A percentile compares a stretch with the other conserved stretches of the same genome.
These are phyloP conservation scores for Colletotrichum costaricense DNA, from an alignment of 2,329 filamentous ascomycete genomes.

Conservation along the genomic window DNA sequence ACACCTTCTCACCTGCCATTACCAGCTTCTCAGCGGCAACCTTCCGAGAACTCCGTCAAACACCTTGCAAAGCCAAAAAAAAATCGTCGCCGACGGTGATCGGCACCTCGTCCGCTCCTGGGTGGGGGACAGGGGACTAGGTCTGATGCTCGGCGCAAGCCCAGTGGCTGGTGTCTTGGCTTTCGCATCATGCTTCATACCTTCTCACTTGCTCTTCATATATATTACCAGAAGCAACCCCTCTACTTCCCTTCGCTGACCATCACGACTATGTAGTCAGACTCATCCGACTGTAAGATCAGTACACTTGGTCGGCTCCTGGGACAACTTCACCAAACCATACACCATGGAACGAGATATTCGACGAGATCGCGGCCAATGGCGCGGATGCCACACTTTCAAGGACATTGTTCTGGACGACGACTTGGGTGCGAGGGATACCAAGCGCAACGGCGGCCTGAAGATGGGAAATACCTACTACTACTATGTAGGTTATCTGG, in stretches of 20 bases:
- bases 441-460: slow-evolving; percentile 79
- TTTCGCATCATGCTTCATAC: slow-evolving; percentile 23
- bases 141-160: slow-evolving; percentile 27
- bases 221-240: slow-evolving; percentile 16
- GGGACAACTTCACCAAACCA: slow-evolving; percentile 89
- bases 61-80: slow-evolving; percentile 32
- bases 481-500: slow-evolving; percentile 80
- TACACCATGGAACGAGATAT: slow-evolving; percentile 86
- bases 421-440: slow-evolving; percentile 58
- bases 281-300: slow-evolving; percentile 71
- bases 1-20: slow-evolving; percentile 2
- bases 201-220: slow-evolving; percentile 3
- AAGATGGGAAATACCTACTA: slow-evolving; percentile 96
- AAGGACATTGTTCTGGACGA: slow-evolving; percentile 88
- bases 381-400: slow-evolving; percentile 90
- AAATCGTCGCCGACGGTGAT: slow-evolving; percentile 8
- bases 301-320: slow-evolving; percentile 88
- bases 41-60: slow-evolving; percentile 34
- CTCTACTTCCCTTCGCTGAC: slow-evolving; percentile 39
- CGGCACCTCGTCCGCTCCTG: slow-evolving; percentile 23
- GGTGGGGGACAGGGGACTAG: slow-evolving; percentile 9
- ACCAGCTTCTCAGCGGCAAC: slow-evolving; percentile 29
- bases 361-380: slow-evolving; percentile 79
- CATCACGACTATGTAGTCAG: slow-evolving; percentile 56
- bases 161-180: slow-evolving; percentile 32